phyloP scores from a whole-genome alignment of 164 flowering plant species.

The Macadamia integrifolia region DNA sequence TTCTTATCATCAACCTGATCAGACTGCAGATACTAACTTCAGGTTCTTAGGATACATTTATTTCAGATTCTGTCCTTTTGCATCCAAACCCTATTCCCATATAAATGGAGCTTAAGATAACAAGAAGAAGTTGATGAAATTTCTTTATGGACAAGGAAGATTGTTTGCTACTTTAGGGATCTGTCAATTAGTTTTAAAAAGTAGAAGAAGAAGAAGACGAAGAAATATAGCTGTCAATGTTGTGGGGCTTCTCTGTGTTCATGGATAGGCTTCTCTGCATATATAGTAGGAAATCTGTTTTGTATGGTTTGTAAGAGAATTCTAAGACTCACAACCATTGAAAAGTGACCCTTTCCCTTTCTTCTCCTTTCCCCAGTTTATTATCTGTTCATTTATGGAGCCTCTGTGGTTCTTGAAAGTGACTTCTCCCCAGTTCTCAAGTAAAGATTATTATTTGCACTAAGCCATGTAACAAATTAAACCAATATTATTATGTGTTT shows the following conservation, averaged over 20 bases:
- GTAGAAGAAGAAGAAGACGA: constrained; percentile 9
- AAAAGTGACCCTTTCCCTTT: not conserved
- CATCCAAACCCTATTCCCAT: too few relatives aligned
- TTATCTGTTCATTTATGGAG: not conserved
- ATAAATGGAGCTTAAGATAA: too few relatives aligned
- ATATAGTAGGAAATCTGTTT: constrained; percentile 3
- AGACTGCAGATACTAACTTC: too few relatives aligned
- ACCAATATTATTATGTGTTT: not conserved
- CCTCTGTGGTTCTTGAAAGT: constrained; percentile 1
- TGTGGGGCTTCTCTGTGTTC: constrained; percentile 10
- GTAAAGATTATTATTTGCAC: too few relatives aligned
- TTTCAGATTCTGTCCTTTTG: too few relatives aligned
- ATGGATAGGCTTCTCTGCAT: constrained; percentile 11
- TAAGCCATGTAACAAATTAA: not conserved
- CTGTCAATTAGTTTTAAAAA: not conserved
- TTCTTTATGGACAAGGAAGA: too few relatives aligned
- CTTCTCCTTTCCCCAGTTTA: not conserved
- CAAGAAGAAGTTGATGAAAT: too few relatives aligned
- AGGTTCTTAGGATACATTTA: too few relatives aligned
- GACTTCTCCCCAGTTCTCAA: not conserved
- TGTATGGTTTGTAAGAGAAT: constrained; percentile 1
- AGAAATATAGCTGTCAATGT: constrained; percentile 17
- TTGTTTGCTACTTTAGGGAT: not conserved
- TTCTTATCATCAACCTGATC: too few relatives aligned
- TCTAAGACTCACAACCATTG: constrained; percentile 3